Evolutionary conservation across 495 filamentous ascomycete species (phyloP), one percentile per base, ranked within the genome.

Genomic region (Trypethelium eluteriae): DNA sequence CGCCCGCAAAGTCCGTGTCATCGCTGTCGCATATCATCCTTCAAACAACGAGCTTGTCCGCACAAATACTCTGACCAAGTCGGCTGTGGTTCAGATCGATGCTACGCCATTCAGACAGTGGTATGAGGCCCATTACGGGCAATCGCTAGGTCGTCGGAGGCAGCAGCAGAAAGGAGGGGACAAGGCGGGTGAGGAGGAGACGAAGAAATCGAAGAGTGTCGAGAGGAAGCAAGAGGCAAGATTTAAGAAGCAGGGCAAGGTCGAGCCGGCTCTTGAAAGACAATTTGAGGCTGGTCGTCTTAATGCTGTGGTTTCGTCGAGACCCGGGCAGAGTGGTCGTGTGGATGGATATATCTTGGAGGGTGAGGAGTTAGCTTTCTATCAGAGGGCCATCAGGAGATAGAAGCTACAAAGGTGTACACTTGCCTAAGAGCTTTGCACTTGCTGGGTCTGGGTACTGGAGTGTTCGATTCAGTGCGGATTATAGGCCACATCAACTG

Each of bases 1-100:
- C 80, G 87, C 92, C 83, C 92, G 93, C 85, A 99, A 99, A 86
- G 89, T 89, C 81, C 95, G 94, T 85, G 91, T 99, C 76, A 96
- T 99, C 80, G 91, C 82, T 74, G 95, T 98, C 81, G 89, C 88
- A 75, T 99, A 88, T 88, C 94, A 99, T 81, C 95, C 94, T 64
- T 98, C 94, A 78, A 99, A 99, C 91, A 99, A 99, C 89, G 94
- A 99, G 82, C 85, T 99, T 74, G 91, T 99, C 84, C 95, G 94
- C 76, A 99, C 94, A 80, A 99, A 99, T 86, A 97, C 94, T 83
- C 85, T 99, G 78, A 98, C 94, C 84, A 95, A 92, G 84, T 90
- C 92, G 73, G 93, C 94, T 81, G 90, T 98, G 73, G 92, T 98
- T 78, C 95, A 98, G 84, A 84, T 98, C 82, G 94, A 98, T 81